A percentile compares a stretch with the other conserved stretches of the same genome.
Conservation (phyloP, 805 yeast species). For the Candida patagonica region DNA sequence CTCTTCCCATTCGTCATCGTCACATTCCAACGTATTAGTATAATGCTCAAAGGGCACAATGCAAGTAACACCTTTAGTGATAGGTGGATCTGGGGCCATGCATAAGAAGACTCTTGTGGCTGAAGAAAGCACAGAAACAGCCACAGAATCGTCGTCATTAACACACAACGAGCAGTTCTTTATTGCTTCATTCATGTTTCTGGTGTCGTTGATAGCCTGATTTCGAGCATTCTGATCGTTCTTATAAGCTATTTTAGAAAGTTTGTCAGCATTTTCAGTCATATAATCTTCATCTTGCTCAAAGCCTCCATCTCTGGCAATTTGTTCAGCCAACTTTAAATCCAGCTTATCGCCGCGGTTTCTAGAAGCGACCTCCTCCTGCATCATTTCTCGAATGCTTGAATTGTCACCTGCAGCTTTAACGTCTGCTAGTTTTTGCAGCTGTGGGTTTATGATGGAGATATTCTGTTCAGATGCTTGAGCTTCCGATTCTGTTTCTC, state of each 20-base stretch:
- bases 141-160: constrained; percentile 22
- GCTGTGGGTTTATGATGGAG: constrained; percentile 11
- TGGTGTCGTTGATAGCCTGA: constrained; percentile 23
- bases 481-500: background rate
- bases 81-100: constrained; percentile 34
- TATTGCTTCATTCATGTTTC: constrained; percentile 25
- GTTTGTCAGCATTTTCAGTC: constrained; percentile 33
- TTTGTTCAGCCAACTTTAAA: constrained; percentile 26
- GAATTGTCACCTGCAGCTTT: constrained; percentile 3
- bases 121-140: constrained; percentile 27
- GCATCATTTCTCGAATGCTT: constrained; percentile 27
- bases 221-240: constrained; percentile 24
- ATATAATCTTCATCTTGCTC: constrained; percentile 35
- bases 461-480: constrained; percentile 1
- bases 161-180: constrained; percentile 33
- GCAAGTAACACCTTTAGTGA: constrained; percentile 28
- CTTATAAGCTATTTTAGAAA: constrained; percentile 27
- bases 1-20: constrained; percentile 37
- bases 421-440: constrained; percentile 6
- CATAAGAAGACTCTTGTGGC: constrained; percentile 33
- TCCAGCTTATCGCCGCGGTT: constrained; percentile 26
- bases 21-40: constrained; percentile 33
- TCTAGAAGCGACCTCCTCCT: constrained; percentile 29
- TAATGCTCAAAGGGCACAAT: constrained; percentile 37
- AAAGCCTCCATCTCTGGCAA: constrained; percentile 31